Evolutionary conservation across 2,329 filamentous ascomycete genomes (phyloP).

Genomic region (Paraconiothyrium sp.): DNA sequence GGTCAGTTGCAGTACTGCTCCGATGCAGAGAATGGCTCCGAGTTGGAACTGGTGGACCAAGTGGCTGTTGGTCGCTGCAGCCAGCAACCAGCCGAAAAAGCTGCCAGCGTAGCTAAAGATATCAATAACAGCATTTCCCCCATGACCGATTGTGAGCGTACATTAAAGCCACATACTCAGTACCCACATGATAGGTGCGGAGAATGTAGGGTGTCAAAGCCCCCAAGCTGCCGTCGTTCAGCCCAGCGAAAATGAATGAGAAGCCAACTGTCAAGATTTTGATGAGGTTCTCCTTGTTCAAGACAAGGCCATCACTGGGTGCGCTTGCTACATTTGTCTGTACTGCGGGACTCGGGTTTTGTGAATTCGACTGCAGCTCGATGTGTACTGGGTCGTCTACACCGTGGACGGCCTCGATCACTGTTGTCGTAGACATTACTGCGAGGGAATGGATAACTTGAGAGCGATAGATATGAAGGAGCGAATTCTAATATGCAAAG

Average conservation of each 20-base stretch:
- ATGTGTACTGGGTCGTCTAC: background rate
- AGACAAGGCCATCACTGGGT: constrained; percentile 7
- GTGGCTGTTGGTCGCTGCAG: constrained; percentile 66
- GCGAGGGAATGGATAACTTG: background rate
- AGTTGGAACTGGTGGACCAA: constrained; percentile 63
- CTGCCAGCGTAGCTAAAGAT: constrained; percentile 59
- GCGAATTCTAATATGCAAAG: background rate
- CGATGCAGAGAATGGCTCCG: constrained; percentile 65
- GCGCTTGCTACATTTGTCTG: background rate
- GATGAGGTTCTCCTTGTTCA: constrained; percentile 34
- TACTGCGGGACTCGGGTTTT: background rate
- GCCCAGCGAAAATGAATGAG: constrained; percentile 72
- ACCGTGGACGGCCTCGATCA: background rate
- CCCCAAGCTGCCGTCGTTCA: constrained; percentile 72
- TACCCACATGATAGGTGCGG: constrained; percentile 63
- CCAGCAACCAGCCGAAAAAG: constrained; percentile 69
- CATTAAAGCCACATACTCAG: constrained; percentile 57
- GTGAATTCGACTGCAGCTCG: constrained; percentile 16
- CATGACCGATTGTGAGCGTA: constrained; percentile 38
- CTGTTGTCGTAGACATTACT: constrained; percentile 14
- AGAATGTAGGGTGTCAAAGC: constrained; percentile 71
- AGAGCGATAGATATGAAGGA: background rate
- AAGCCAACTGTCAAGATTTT: constrained; percentile 62
- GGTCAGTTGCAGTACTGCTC: constrained; percentile 64
- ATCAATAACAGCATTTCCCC: constrained; percentile 35